Evolutionary conservation across 257 asterid species (phyloP).

Genomic region (Rehmannia glutinosa): DNA sequence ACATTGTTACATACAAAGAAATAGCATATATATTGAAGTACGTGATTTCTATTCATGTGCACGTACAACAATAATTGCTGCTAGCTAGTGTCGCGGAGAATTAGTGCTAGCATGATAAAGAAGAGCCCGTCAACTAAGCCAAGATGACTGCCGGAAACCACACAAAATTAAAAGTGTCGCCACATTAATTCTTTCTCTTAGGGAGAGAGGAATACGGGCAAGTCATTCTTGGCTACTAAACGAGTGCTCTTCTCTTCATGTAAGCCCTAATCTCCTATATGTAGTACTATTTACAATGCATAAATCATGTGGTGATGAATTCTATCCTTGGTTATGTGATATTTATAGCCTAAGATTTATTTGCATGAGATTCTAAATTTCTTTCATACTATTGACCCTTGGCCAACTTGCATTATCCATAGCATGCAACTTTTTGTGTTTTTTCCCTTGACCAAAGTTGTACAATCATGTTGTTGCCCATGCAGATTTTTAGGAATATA

Average conservation of each 20-base stretch:
- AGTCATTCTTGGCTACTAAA: conserved; percentile 16
- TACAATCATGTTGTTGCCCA: too few species aligned
- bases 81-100: neutral
- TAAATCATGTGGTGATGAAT: neutral
- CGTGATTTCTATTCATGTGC: neutral
- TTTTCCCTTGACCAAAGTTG: neutral
- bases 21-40: too few species aligned
- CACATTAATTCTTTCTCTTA: neutral
- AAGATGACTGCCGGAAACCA: conserved; percentile 12
- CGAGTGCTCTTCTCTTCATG: neutral
- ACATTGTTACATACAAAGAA: too few species aligned
- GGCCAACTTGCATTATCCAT: neutral
- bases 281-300: neutral
- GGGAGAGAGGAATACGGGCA: neutral
- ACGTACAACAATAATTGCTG: neutral
- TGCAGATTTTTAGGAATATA: neutral
- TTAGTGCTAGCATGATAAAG: conserved; percentile 16
- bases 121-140: too few species aligned
- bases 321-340: neutral
- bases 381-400: neutral
- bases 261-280: neutral
- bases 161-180: too few species aligned
- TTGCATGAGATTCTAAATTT: neutral
- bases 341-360: neutral
- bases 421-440: neutral